Base-by-base conservation (phyloP, 2,329 filamentous ascomycete species). In the Bretziella fagacearum region DNA sequence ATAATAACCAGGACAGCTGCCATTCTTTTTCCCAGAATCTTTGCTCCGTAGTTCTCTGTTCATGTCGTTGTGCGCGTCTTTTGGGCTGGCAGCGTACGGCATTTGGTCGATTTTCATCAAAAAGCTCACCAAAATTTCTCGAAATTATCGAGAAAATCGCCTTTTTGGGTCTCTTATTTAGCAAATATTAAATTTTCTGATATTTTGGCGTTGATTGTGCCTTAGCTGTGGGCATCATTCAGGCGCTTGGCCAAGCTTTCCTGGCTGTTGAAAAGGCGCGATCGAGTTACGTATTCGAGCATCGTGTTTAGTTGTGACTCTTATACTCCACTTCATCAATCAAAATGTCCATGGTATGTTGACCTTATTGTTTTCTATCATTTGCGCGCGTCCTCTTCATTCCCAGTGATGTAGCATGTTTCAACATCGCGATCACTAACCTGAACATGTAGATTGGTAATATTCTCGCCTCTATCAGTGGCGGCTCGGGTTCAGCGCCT, bases 391-490 rank as follows among this genome's bases (percentile, higher is more conserved):
- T 10, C n/a, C n/a, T n/a, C n/a, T n/a, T n/a, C n/a, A n/a, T n/a
- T n/a, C n/a, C n/a, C n/a, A n/a, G n/a, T n/a, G n/a, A n/a, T n/a
- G n/a, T n/a, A n/a, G n/a, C n/a, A n/a, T n/a, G n/a, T 20, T 13
- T 10, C 13, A 22, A 10, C 22, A 30, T 43, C 25, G n/a, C 26
- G 26, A 43, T 18, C 23, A 30, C 41, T 51, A 47, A 51, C 49
- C 17, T 29, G 6, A 22, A 26, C 17, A 32, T n/a, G 23, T 4
- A 51, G 49, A 51, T 51, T 41, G 42, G 40, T 22, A 51, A 47
- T 48, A 44, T 51, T 29, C 30, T 51, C 15, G 49, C 49, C 18
- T 44, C 41, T 13, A 51, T 51, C 10, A 41, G 35, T 26, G 47
- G 47, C 44, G 40, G 29, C 22, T 23, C 40, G 20, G 30, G 40